Evolutionary conservation across 495 filamentous ascomycete species (phyloP).

Genomic region (Ascodesmis nigricans): DNA sequence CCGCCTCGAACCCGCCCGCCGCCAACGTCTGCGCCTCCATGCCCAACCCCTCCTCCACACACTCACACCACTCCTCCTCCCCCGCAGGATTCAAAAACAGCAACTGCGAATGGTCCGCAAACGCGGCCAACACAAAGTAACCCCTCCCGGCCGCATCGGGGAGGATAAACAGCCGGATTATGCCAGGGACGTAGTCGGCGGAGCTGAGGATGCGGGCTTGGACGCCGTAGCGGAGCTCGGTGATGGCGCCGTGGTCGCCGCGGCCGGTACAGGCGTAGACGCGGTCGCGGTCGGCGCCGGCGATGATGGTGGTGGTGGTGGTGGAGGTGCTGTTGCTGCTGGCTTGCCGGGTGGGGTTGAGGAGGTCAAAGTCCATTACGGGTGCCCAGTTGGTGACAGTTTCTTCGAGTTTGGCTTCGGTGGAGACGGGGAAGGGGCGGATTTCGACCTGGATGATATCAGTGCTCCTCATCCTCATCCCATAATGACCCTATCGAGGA

Average conservation of each 20-base stretch:
- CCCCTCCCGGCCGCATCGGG: constrained; percentile 16
- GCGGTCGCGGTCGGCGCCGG: constrained; percentile 24
- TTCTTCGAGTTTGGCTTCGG: constrained; percentile 28
- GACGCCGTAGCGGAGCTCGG: constrained; percentile 49
- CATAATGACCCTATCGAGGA: not conserved
- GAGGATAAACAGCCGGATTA: constrained; percentile 16
- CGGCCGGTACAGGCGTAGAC: constrained; percentile 38
- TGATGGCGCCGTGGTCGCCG: constrained; percentile 37
- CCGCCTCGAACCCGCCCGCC: constrained; percentile 7
- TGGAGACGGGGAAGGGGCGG: constrained; percentile 18
- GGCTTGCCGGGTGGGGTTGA: too few species aligned
- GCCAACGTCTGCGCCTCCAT: constrained; percentile 17
- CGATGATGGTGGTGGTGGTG: constrained; percentile 9
- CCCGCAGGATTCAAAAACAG: constrained; percentile 15
- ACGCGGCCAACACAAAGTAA: constrained; percentile 18
- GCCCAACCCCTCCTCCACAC: constrained; percentile 10
- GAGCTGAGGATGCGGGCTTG: constrained; percentile 33
- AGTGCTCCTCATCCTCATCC: too few species aligned
- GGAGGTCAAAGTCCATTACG: constrained; percentile 39
- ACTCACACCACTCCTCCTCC: constrained; percentile 14
- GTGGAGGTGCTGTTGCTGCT: too few species aligned
- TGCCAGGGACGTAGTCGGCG: constrained; percentile 18
- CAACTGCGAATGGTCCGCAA: constrained; percentile 15
- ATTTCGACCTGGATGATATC: constrained; percentile 22
- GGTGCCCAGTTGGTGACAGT: constrained; percentile 72